Evolutionary conservation across 352 stramenopile species (phyloP).

Genomic region (Pythium brassicae): DNA sequence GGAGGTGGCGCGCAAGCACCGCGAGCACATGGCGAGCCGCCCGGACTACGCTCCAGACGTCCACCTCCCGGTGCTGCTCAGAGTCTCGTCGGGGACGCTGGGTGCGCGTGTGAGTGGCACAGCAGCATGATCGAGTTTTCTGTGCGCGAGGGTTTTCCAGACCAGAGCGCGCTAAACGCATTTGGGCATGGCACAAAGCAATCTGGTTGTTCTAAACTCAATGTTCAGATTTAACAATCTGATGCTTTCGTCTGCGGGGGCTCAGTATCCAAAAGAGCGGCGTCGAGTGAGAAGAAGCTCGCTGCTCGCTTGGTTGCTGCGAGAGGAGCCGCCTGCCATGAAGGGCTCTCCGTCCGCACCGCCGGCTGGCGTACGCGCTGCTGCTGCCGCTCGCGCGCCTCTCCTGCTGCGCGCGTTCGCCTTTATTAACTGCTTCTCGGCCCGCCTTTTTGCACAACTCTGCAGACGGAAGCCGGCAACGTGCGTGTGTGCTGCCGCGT

Average conservation of each 20-base stretch:
- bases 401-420: background rate
- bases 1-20: conserved; percentile 30
- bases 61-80: conserved; percentile 60
- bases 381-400: background rate
- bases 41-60: conserved; percentile 66
- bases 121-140: no score
- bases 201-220: background rate
- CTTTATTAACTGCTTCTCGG: background rate
- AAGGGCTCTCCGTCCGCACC: background rate
- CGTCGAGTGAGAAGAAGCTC: background rate
- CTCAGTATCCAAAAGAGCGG: conserved; percentile 2
- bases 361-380: background rate
- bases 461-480: conserved; percentile 34
- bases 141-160: no score
- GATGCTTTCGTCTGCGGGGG: background rate
- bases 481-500: conserved; percentile 83
- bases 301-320: background rate
- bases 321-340: background rate
- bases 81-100: no score
- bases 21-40: conserved; percentile 24
- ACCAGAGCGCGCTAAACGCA: no score
- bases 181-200: no score
- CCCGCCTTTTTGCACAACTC: background rate
- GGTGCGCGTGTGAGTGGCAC: background rate
- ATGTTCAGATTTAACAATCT: background rate